Evolutionary conservation across 768 basidiomycete genomes (phyloP).

Genomic region (Tulasnella sp.): DNA sequence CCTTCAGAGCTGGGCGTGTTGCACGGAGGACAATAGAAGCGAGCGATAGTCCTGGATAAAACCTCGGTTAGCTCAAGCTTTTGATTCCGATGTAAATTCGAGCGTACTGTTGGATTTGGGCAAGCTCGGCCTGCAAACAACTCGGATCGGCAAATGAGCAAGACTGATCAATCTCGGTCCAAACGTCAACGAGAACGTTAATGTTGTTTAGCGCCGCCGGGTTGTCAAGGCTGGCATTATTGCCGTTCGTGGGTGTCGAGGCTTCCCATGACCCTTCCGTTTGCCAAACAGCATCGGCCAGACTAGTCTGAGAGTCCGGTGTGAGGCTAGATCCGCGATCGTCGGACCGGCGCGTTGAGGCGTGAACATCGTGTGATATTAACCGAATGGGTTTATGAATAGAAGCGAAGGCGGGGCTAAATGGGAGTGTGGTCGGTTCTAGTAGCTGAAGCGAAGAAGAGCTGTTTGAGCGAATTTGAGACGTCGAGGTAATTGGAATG

Average conservation of each 20-base stretch:
- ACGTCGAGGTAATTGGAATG: slow-evolving; percentile 2
- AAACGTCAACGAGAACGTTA: slow-evolving; percentile 13
- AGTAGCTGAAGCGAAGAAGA: background rate
- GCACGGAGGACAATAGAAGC: slow-evolving; percentile 4
- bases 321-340: background rate
- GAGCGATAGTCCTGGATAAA: background rate
- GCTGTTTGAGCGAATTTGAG: background rate
- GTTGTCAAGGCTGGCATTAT: background rate
- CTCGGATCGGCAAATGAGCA: slow-evolving; percentile 1
- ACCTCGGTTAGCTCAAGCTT: background rate
- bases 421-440: background rate
- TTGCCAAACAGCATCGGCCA: slow-evolving; percentile 5
- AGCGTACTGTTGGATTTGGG: background rate
- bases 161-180: background rate
- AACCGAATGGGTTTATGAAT: slow-evolving; percentile 8
- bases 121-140: background rate
- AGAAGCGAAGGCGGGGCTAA: background rate
- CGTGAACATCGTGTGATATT: slow-evolving; percentile 1
- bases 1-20: background rate
- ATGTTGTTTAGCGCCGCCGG: background rate
- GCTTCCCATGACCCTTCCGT: slow-evolving; percentile 4
- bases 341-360: background rate
- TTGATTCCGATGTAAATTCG: background rate
- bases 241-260: background rate
- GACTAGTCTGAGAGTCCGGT: background rate